Evolutionary conservation across 345 rosid species (phyloP), one percentile per base, ranked within the genome.

Genomic region (Raphanus raphanistrum): DNA sequence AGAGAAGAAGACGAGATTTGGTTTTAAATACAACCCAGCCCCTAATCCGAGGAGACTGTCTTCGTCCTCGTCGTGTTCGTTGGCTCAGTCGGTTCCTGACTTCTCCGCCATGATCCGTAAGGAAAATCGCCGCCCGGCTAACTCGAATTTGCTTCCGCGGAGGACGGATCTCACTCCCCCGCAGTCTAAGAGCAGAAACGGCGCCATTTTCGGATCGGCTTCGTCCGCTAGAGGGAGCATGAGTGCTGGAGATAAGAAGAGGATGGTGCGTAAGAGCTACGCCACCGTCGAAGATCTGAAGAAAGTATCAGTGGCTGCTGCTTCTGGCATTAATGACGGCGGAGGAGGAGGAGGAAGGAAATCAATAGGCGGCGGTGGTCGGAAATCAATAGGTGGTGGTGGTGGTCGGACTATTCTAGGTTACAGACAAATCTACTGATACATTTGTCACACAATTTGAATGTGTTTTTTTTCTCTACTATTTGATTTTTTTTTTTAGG

Each of bases 31-130:
- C 13, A n/a, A 48, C 6, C 8, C 8, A 1, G 8, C 8, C 17
- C 66, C 58, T 10, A 68, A 68, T 75, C 38, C 59, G 28, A 66
- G 71, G 8, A 69, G 36, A 45, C 10, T 81, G 13, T 83, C 92
- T 38, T 59, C 70, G 9, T 66, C 70, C 3, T 79, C 90, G 8
- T 67, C 71, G 2, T 77, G 86, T n/a, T 68, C 71, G 5, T 77
- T 92, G 86, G 88, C 88, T 8, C 95, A 90, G 57, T 92, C 98
- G 0, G 92, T 94, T 71, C 97, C 96, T 28, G 90, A 94, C 80
- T 92, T 90, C 84, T 86, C 92, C 2, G 72, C 91, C 1, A 69
- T 86, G 58, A 69, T 92, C 78, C 84, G 90, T 10, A 94, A 94
- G 68, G 98, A 94, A 78, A 94, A 90, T 59, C 79, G 94, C 33